Evolutionary conservation across 371 early-diverging fungal species (phyloP), one percentile per base, ranked within the genome.

Genomic region (Batkoa obscura): DNA sequence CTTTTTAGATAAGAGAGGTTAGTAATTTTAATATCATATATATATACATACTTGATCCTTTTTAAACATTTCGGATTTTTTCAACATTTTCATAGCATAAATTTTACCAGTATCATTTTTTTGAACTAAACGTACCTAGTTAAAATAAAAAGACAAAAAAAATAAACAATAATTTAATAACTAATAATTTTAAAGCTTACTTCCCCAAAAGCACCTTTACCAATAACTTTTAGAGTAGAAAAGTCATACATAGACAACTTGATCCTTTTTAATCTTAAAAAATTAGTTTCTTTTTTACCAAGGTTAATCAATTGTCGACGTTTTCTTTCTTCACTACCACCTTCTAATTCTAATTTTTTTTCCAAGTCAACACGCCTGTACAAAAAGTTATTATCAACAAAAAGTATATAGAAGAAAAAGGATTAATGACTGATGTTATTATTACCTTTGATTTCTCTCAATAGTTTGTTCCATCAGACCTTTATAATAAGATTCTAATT

Each of bases 171-270:
- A 46, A 46, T 10, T 4, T 23, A 54, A 52, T 3, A 4, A 9
- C 13, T 9, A 17, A n/a, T n/a, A 55, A 55, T 15, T 47, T 55
- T 17, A 23, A 33, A 30, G 17, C 57, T 64, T 63, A 86, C 93
- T 67, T 97, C 98, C 43, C 99, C 99, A 75, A 98, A 99, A 1
- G 99, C 98, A 46, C 99, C 99, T 58, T 91, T 91, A n/a, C 99
- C 99, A 67, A 99, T 95, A n/a, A 98, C 94, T 69, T 92, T 88
- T 57, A 98, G 79, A 17, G 99, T 95, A 46, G 74, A 67, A 65
- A 99, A 98, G 72, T 99, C 98, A 59, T 83, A 81, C 10, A 93
- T 76, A 13, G 91, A 86, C 38, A 99, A 70, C 66, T 94, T 80
- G 33, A 87, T 88, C 56, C 98, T 75, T 49, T 92, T 76, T 55